A percentile compares a stretch with the other conserved stretches of the same genome.
phyloP scores from a whole-genome alignment of 768 basidiomycete genomes.

The Mycena metata region DNA sequence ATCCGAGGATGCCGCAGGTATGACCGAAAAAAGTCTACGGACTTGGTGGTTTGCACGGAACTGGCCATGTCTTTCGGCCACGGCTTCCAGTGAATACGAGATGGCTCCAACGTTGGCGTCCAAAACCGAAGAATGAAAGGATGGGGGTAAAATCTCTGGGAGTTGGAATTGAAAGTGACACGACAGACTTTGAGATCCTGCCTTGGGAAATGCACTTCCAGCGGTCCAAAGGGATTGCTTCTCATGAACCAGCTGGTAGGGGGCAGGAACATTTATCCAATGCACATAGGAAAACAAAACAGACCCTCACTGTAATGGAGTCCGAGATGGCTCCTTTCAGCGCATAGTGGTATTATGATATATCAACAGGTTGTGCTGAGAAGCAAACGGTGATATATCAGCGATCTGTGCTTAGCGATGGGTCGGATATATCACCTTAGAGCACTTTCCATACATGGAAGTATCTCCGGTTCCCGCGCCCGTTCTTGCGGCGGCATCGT shows the following conservation, averaged over 20 bases:
- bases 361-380: too few species aligned
- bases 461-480: too few species aligned
- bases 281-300: background rate
- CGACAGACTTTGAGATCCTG: slow-evolving; percentile 3
- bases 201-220: slow-evolving; percentile 3
- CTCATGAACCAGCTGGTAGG: background rate
- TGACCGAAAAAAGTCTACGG: slow-evolving; percentile 15
- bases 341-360: too few species aligned
- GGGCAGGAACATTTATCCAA: background rate
- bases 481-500: too few species aligned
- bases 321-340: too few species aligned
- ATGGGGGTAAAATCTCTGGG: slow-evolving; percentile 4
- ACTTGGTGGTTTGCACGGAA: slow-evolving; percentile 22
- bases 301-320: too few species aligned
- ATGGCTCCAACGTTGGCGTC: slow-evolving; percentile 2
- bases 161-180: slow-evolving; percentile 3
- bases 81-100: slow-evolving; percentile 12
- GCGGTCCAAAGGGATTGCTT: background rate
- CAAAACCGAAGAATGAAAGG: slow-evolving; percentile 11
- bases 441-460: too few species aligned
- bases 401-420: too few species aligned
- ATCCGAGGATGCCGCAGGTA: slow-evolving; percentile 9
- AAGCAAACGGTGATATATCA: too few species aligned
- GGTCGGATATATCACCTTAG: too few species aligned
- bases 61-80: slow-evolving; percentile 7